These are phyloP conservation scores for Nannochloropsis gaditana DNA, from an alignment of 108 stramenopile species.

Conservation along the genomic window DNA sequence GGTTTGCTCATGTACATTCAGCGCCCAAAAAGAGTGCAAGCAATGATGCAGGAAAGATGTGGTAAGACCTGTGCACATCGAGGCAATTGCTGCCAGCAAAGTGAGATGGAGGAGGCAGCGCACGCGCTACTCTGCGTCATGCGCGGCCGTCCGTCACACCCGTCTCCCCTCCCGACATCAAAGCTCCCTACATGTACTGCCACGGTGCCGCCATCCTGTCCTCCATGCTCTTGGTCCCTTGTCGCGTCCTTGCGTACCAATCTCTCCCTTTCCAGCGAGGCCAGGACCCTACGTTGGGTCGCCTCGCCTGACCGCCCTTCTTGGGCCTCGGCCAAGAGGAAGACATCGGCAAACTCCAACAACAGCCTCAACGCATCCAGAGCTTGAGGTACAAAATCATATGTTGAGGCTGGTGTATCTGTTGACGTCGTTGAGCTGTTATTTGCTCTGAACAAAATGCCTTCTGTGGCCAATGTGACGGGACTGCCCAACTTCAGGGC, in stretches of 20 bases:
- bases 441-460: not conserved
- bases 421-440: not conserved
- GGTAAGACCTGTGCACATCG: too few species aligned
- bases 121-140: too few species aligned
- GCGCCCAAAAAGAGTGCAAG: too few species aligned
- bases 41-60: too few species aligned
- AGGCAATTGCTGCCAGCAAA: not conserved
- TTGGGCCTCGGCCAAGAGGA: not conserved
- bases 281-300: not conserved
- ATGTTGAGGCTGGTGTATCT: not conserved
- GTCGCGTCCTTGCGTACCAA: not conserved
- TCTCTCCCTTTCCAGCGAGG: not conserved
- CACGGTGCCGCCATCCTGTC: not conserved
- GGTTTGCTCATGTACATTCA: too few species aligned
- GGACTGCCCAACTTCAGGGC: not conserved
- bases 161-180: not conserved
- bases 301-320: not conserved
- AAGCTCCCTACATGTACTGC: not conserved
- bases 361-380: not conserved
- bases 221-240: not conserved
- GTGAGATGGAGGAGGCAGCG: not conserved
- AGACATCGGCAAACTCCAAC: constrained; percentile 12
- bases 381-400: not conserved
- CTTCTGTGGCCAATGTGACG: not conserved
- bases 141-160: not conserved